A percentile compares a stretch with the other conserved stretches of the same genome.
Evolutionary conservation across 1,139 yeast genomes (phyloP).

Genomic region (Hemisphaericaspora xylofermentans): DNA sequence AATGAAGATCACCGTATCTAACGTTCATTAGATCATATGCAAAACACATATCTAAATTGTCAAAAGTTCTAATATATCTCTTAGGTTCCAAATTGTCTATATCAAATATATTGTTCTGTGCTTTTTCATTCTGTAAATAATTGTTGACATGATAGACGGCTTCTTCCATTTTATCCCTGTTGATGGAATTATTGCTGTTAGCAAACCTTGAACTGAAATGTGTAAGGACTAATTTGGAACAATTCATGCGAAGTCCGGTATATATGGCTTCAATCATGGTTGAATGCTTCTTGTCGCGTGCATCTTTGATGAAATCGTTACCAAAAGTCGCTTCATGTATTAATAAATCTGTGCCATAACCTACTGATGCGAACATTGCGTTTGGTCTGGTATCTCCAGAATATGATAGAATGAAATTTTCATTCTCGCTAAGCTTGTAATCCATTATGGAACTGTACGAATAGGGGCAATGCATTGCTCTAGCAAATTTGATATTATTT

Average conservation of each 20-base stretch:
- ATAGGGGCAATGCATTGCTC: conserved; percentile 84
- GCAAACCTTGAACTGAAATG: conserved; percentile 94
- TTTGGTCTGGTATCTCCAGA: conserved; percentile 96
- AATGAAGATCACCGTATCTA: conserved; percentile 18
- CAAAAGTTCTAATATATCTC: conserved; percentile 18
- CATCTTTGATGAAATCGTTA: conserved; percentile 77
- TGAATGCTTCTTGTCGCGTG: conserved; percentile 80
- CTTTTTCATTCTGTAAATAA: conserved; percentile 25
- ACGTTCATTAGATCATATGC: conserved; percentile 45
- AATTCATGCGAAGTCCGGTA: conserved; percentile 70
- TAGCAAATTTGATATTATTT: conserved; percentile 51
- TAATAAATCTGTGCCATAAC: conserved; percentile 67
- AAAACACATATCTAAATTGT: conserved; percentile 37
- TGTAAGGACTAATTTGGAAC: conserved; percentile 70
- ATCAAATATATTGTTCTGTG: conserved; percentile 28
- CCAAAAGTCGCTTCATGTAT: conserved; percentile 94
- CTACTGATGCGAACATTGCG: conserved; percentile 56
- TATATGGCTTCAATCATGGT: conserved; percentile 85
- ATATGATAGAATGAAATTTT: conserved; percentile 68
- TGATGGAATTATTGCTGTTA: conserved; percentile 50
- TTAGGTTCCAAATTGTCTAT: conserved; percentile 12
- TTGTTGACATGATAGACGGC: conserved; percentile 24
- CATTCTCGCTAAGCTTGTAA: conserved; percentile 33
- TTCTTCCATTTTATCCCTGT: conserved; percentile 23
- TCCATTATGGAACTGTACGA: conserved; percentile 71